Percentiles rank a stretch among this genome's conserved stretches.
Evolutionary conservation across 2,329 filamentous ascomycete genomes (phyloP).

Genomic region (Metarhizium anisopliae): DNA sequence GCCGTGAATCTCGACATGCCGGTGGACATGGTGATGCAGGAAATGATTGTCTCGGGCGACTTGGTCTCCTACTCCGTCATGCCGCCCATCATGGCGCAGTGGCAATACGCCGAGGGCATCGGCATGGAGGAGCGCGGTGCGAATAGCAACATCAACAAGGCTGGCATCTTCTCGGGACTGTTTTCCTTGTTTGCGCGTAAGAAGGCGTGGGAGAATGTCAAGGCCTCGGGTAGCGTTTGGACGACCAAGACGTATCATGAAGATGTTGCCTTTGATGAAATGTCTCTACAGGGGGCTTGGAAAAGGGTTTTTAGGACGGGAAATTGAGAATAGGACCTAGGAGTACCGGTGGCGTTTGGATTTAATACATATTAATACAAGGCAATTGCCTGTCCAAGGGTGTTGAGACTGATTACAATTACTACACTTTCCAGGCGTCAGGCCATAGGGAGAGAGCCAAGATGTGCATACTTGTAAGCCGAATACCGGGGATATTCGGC

Average conservation of each 20-base stretch:
- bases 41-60: constrained; percentile 12
- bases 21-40: constrained; percentile 16
- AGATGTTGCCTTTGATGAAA: neutral
- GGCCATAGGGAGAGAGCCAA: too few relatives aligned
- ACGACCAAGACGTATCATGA: neutral
- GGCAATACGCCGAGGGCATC: constrained; percentile 13
- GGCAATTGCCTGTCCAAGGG: too few relatives aligned
- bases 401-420: too few relatives aligned
- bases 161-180: neutral
- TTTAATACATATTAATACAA: too few relatives aligned
- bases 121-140: constrained; percentile 13
- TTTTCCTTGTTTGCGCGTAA: neutral
- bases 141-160: constrained; percentile 13
- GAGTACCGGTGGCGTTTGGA: too few relatives aligned
- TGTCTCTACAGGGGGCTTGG: neutral
- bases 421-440: too few relatives aligned
- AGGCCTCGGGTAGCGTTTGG: neutral
- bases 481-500: too few relatives aligned
- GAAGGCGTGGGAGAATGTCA: neutral
- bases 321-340: too few relatives aligned
- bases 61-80: constrained; percentile 14
- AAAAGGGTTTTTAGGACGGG: neutral
- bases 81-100: constrained; percentile 18
- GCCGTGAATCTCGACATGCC: constrained; percentile 9
- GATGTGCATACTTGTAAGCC: too few relatives aligned